These are phyloP conservation scores for Clarireedia hainanense DNA, from an alignment of 2,329 filamentous ascomycete genomes.

Conservation along the genomic window DNA sequence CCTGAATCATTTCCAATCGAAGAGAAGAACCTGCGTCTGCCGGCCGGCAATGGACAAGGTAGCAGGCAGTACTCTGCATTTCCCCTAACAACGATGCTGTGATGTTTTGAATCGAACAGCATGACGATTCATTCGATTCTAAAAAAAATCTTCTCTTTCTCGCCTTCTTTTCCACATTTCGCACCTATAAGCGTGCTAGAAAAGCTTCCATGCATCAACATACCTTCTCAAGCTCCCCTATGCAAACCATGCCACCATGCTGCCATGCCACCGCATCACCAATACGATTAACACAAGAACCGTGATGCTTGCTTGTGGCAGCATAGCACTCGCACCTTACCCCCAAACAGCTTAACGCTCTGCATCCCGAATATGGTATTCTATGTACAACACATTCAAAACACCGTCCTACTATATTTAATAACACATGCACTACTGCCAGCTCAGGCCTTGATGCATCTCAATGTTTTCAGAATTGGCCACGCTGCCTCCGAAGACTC, in stretches of 20 bases:
- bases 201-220: conserved; percentile 3
- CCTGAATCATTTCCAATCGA: conserved; percentile 9
- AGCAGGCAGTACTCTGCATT: not conserved
- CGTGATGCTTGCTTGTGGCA: conserved; percentile 3
- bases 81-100: not conserved
- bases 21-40: conserved; percentile 1
- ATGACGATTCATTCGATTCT: not conserved
- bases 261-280: not conserved
- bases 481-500: conserved; percentile 11
- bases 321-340: not conserved
- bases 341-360: conserved; percentile 9
- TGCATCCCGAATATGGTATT: conserved; percentile 5
- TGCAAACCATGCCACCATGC: conserved; percentile 7
- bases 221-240: not conserved
- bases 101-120: not conserved
- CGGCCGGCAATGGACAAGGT: conserved; percentile 7
- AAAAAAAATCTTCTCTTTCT: not conserved
- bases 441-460: conserved; percentile 9
- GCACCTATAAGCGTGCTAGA: not conserved
- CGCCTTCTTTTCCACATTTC: not conserved
- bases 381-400: conserved; percentile 18
- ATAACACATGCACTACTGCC: conserved; percentile 4
- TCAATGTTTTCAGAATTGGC: conserved; percentile 6
- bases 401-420: conserved; percentile 15
- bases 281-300: conserved; percentile 6